Evolutionary conservation across 108 stramenopile genomes (phyloP), one percentile per base, ranked within the genome.

Genomic region (Nitzschia inconspicua): DNA sequence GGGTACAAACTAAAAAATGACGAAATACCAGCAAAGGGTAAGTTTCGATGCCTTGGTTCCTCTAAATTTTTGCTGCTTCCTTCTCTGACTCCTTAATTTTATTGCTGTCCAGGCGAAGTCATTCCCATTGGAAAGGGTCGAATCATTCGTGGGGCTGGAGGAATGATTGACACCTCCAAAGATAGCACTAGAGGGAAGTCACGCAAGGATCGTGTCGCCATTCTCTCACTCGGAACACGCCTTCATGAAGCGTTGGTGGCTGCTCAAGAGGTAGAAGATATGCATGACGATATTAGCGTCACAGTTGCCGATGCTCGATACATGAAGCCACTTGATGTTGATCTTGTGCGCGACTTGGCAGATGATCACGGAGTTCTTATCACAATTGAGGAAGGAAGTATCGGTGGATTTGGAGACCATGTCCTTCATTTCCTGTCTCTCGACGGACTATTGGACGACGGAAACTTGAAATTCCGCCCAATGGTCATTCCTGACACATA

Each of bases 271-370:
- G 76, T 94, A 0, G 97, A 97, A 78, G 90, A 88, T 26, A 67
- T 67, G 31, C 76, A 94, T 44, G 71, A 81, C 8, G 82, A 78
- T 55, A 53, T 98, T 41, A 84, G 88, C 28, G 93, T 96, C 6
- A 96, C 95, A 2, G 97, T 96, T 10, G 97, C 95, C 28, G 97
- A 96, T 76, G 97, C 94, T 19, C 87, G 97, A 1, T 98, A 94
- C 83, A 92, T 96, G 94, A 98, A 98, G 72, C 97, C 95, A 20
- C 56, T 96, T 41, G 95, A 98, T 67, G 81, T 85, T 4, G 95
- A 94, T 56, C 67, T 98, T 65, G 89, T 98, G 22, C 71, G 94
- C 25, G 59, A 93, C 25, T 75, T 98, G 25, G 97, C 93, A 0
- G 71, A 86, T 59, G 85, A 93, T 41, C 85, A 96, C 74, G 78